phyloP scores from a whole-genome alignment of 2,329 filamentous ascomycete species.

The Calonectria naviculata region DNA sequence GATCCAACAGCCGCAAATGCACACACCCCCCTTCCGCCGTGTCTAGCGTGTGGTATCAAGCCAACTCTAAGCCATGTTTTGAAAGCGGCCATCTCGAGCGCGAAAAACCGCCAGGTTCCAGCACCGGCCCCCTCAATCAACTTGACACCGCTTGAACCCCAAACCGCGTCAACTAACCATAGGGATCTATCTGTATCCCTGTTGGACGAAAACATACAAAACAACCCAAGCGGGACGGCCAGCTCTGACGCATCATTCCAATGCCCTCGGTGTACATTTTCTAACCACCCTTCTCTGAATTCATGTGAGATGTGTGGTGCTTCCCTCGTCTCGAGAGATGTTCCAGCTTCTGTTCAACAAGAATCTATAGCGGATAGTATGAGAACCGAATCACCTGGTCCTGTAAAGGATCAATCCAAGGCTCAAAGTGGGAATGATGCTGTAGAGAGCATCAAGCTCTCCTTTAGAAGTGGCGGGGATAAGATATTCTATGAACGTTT shows the following conservation, averaged over 20 bases:
- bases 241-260: conserved; percentile 58
- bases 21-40: conserved; percentile 85
- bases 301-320: conserved; percentile 94
- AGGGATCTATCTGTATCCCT: conserved; percentile 10
- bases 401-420: conserved; percentile 62
- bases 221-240: conserved; percentile 9
- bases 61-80: conserved; percentile 84
- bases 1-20: conserved; percentile 84
- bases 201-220: not conserved
- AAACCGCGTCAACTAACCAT: conserved; percentile 20
- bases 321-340: conserved; percentile 70
- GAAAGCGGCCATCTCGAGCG: conserved; percentile 86
- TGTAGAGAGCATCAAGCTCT: conserved; percentile 86
- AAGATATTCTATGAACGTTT: conserved; percentile 91
- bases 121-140: conserved; percentile 21
- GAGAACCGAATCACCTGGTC: conserved; percentile 83
- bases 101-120: conserved; percentile 62
- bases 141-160: conserved; percentile 26
- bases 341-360: conserved; percentile 47
- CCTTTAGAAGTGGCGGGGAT: conserved; percentile 89
- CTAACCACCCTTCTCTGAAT: conserved; percentile 87
- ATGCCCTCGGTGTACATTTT: conserved; percentile 92
- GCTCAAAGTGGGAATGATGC: conserved; percentile 60
- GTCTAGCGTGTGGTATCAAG: conserved; percentile 93
- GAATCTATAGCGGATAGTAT: conserved; percentile 48